Base-by-base conservation (phyloP, 148 eudicot species). In the Silene uniflora region DNA sequence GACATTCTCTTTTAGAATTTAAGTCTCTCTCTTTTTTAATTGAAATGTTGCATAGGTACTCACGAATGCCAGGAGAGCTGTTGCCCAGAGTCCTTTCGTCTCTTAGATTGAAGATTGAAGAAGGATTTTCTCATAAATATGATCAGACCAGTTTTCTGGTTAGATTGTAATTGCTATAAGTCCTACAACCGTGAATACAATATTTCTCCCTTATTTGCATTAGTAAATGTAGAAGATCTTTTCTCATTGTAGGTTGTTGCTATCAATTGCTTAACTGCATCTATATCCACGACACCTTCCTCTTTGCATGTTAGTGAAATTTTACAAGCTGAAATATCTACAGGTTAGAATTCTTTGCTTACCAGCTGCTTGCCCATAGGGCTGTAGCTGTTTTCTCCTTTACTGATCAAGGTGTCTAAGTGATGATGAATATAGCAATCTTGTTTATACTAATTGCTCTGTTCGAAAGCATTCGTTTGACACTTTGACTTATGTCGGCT, bases 1-100 rank as follows among this genome's bases (percentile, higher is more conserved):
- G 70, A 8, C 70, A 27, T 76, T 47, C 14, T 10, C 21, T 42
- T 27, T n/a, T 42, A 23, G 52, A n/a, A 16, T 71, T 22, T 59
- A n/a, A 61, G 59, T 63, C 19, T 62, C 42, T 44, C 42, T 74
- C 42, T 44, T 27, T 74, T 62, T 13, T 66, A 17, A 58, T 42
- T 58, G 32, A 22, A 46, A 67, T 73, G 65, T 75, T 66, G 65
- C 67, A 23, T 79, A 94, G 98, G 79, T 94, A 92, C 84, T 85
- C 95, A 67, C 88, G 99, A 80, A 92, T 96, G 99, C 92, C 98
- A 32, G 85, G 67, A 29, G 92, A 92, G 75, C 76, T 96, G 84
- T 83, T 92, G 83, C 83, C 87, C 22, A 83, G 84, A 76, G 86
- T 92, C 70, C 86, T 96, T 72, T 86, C 85, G 24, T 84, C 94